Percentiles rank a stretch among this genome's conserved stretches.
phyloP scores from a whole-genome alignment of 192 early-diverging fungal species.

The Coemansia umbellata region DNA sequence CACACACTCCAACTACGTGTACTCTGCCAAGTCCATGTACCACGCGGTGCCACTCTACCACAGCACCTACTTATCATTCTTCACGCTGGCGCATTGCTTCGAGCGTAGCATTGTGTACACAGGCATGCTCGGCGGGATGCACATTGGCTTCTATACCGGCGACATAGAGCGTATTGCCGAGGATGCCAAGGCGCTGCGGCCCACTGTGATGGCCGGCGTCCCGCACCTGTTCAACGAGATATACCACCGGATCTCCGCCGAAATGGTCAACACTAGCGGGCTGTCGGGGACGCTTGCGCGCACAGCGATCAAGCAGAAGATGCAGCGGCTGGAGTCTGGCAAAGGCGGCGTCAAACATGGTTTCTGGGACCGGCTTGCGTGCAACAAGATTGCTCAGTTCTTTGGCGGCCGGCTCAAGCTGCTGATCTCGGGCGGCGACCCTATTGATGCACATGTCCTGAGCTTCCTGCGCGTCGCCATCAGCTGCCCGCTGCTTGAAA shows the following conservation, averaged over 20 bases:
- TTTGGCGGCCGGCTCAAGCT: slow-evolving; percentile 68
- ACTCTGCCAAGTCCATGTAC: slow-evolving; percentile 28
- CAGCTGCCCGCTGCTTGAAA: slow-evolving; percentile 56
- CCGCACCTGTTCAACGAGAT: slow-evolving; percentile 87
- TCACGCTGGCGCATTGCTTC: slow-evolving; percentile 84
- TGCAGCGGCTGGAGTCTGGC: slow-evolving; percentile 50
- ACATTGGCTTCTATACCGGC: slow-evolving; percentile 70
- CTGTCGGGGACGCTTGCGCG: slow-evolving; percentile 58
- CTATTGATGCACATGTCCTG: slow-evolving; percentile 58
- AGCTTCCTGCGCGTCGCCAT: slow-evolving; percentile 62
- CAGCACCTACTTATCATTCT: slow-evolving; percentile 60
- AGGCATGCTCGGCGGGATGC: slow-evolving; percentile 57
- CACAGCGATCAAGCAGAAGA: slow-evolving; percentile 57
- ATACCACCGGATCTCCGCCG: slow-evolving; percentile 67
- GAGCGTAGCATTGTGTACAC: slow-evolving; percentile 61
- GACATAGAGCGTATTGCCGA: slow-evolving; percentile 65
- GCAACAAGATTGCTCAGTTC: slow-evolving; percentile 69
- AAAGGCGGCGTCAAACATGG: slow-evolving; percentile 58
- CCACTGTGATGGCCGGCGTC: slow-evolving; percentile 83
- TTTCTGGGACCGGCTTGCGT: slow-evolving; percentile 80
- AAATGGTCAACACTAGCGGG: slow-evolving; percentile 55
- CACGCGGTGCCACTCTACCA: slow-evolving; percentile 14
- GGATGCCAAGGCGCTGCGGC: slow-evolving; percentile 77
- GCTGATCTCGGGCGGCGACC: slow-evolving; percentile 61
- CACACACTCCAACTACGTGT: slow-evolving; percentile 62